These are phyloP conservation scores for Ochetophila trinervis DNA, from an alignment of 306 rosid species.

Conservation along the genomic window DNA sequence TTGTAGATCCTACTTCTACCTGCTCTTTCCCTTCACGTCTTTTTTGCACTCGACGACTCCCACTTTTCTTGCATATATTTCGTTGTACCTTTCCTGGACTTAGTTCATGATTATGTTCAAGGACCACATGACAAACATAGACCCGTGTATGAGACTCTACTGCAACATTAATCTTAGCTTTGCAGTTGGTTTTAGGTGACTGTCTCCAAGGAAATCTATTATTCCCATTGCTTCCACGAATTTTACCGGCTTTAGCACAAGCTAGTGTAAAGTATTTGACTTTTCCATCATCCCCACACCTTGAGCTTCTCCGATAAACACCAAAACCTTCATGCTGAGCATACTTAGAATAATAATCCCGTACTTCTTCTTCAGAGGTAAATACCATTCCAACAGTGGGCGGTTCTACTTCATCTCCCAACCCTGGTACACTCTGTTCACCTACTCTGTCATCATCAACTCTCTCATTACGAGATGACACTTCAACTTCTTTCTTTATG, in stretches of 20 bases:
- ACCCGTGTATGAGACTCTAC: constrained; percentile 13
- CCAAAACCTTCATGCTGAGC: constrained; percentile 19
- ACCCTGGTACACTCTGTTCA: not conserved
- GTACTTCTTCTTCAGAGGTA: constrained; percentile 18
- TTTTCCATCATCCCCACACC: constrained; percentile 21
- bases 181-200: constrained; percentile 16
- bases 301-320: constrained; percentile 23
- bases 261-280: constrained; percentile 22
- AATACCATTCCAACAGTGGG: constrained; percentile 18
- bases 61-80: constrained; percentile 19
- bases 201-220: constrained; percentile 13
- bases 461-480: not conserved
- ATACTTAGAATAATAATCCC: constrained; percentile 14
- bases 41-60: constrained; percentile 7
- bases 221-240: constrained; percentile 2
- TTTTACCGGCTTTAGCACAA: constrained; percentile 19
- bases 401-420: not conserved
- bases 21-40: constrained; percentile 7
- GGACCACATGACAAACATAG: constrained; percentile 16
- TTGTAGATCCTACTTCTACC: too few species aligned
- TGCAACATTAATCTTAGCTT: constrained; percentile 20
- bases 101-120: constrained; percentile 17
- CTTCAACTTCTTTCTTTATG: too few species aligned
- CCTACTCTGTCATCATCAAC: constrained; percentile 1
- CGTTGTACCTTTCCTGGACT: constrained; percentile 17